Percentiles rank a stretch among this genome's conserved stretches.
Evolutionary conservation across 352 stramenopile genomes (phyloP).

Genomic region (Peronospora destructor): DNA sequence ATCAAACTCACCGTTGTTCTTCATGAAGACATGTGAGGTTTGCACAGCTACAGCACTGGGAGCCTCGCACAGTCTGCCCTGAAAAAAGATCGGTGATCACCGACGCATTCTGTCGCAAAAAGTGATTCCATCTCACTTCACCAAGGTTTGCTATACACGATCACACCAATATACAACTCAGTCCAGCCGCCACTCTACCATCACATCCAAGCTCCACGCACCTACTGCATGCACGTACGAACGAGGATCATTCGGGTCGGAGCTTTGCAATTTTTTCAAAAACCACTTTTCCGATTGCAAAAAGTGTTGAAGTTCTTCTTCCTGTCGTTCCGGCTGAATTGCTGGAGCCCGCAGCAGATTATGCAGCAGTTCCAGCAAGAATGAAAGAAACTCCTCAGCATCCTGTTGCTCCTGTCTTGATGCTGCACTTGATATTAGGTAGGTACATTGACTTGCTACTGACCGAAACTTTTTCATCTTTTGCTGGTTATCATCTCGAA

Average conservation of each 20-base stretch:
- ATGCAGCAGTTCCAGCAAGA: conserved; percentile 62
- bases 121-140: conserved; percentile 51
- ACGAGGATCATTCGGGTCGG: conserved; percentile 34
- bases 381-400: conserved; percentile 69
- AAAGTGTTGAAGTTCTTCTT: conserved; percentile 25
- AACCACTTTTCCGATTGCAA: conserved; percentile 17
- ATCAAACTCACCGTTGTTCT: conserved; percentile 28
- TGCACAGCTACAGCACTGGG: conserved; percentile 65
- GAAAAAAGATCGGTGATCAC: conserved; percentile 66
- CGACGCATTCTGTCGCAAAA: conserved; percentile 51
- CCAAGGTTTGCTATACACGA: conserved; percentile 39
- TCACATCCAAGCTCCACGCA: conserved; percentile 24
- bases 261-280: conserved; percentile 26
- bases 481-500: conserved; percentile 21
- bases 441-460: conserved; percentile 40
- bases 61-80: conserved; percentile 71
- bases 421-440: conserved; percentile 32
- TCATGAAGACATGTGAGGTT: conserved; percentile 68
- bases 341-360: conserved; percentile 34
- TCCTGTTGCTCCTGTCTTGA: conserved; percentile 71
- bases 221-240: conserved; percentile 58
- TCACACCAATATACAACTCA: conserved; percentile 5
- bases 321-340: conserved; percentile 7
- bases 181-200: not conserved
- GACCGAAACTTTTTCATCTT: conserved; percentile 25